Evolutionary conservation across 768 basidiomycete species (phyloP).

Genomic region (Tylopilus sp.): DNA sequence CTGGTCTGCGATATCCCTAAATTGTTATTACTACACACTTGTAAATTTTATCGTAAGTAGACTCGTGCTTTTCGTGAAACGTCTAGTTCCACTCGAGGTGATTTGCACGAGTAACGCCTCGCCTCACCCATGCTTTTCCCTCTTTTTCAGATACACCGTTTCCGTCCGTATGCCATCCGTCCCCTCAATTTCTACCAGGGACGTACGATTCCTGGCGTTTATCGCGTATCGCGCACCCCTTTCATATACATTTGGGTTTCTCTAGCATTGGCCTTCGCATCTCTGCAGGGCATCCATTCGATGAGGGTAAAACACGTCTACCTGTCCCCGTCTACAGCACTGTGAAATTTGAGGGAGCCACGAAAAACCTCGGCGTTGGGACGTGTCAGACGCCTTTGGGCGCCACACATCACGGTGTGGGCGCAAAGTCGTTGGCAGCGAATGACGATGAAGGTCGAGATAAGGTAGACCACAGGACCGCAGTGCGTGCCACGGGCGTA

Average conservation of each 20-base stretch:
- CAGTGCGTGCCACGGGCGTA: too few species aligned
- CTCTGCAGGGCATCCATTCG: not conserved
- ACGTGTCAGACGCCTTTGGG: not conserved
- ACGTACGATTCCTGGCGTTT: not conserved
- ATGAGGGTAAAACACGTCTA: not conserved
- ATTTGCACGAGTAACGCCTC: not conserved
- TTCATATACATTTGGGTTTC: not conserved
- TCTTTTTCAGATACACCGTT: not conserved
- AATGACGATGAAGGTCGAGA: not conserved
- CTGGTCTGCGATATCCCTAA: constrained; percentile 8
- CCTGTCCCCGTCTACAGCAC: not conserved
- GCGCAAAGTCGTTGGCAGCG: not conserved
- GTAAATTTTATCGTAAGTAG: constrained; percentile 1
- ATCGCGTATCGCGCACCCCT: not conserved
- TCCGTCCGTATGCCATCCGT: not conserved
- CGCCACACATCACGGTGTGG: too few species aligned
- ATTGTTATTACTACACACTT: constrained; percentile 6
- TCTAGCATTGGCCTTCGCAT: not conserved
- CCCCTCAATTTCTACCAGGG: not conserved
- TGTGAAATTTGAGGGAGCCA: not conserved
- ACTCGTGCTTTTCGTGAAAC: constrained; percentile 3
- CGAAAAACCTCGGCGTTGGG: too few species aligned
- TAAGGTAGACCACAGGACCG: too few species aligned
- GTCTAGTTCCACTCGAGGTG: not conserved
- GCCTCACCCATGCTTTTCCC: not conserved